Percentiles rank a stretch among this genome's conserved stretches.
Conservation (phyloP, 148 eudicot genomes). For the Heliamphora exappendiculata region DNA sequence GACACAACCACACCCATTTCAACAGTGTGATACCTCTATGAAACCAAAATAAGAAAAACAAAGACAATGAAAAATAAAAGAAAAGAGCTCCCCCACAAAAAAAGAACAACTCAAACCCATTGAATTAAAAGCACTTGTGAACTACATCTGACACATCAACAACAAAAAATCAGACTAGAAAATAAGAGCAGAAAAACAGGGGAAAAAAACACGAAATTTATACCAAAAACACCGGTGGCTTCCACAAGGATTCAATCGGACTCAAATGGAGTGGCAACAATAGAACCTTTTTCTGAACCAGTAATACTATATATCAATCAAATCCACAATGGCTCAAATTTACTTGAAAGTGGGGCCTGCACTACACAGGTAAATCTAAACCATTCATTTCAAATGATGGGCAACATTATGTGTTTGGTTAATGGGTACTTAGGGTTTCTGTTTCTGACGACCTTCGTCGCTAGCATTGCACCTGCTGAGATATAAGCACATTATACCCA, state of each 20-base stretch:
- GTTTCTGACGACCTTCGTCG: background rate
- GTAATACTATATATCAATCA: no score
- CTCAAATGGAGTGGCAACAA: background rate
- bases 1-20: no score
- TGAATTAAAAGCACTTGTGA: background rate
- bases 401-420: no score
- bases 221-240: background rate
- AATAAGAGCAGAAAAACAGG: background rate
- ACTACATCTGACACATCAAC: background rate
- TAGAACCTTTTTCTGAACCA: background rate
- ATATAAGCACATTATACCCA: background rate
- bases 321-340: no score
- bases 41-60: no score
- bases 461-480: background rate
- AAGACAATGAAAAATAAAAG: no score
- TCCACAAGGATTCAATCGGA: background rate
- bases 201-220: background rate
- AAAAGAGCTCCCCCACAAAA: background rate
- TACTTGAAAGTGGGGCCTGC: no score
- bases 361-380: no score
- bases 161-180: background rate
- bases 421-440: no score
- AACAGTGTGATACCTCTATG: no score
- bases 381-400: no score
- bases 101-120: background rate